phyloP scores from a whole-genome alignment of 2,329 filamentous ascomycete genomes.

The Aspergillus ochraceoroseus region DNA sequence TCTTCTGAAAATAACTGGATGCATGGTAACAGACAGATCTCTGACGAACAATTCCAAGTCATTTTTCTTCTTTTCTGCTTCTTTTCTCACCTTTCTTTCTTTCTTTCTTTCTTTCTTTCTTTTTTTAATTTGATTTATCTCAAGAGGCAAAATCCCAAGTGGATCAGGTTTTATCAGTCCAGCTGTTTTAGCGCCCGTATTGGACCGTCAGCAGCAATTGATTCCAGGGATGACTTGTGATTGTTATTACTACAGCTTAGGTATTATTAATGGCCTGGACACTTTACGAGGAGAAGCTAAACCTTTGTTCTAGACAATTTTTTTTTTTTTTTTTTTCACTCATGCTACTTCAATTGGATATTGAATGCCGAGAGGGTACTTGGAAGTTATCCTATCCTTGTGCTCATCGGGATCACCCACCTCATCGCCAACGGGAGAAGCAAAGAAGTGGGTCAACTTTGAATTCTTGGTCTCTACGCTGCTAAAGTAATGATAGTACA shows the following conservation, averaged over 20 bases:
- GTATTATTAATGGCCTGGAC: neutral
- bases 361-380: no score
- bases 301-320: no score
- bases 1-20: conserved; percentile 19
- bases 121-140: conserved; percentile 1
- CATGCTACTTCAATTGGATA: no score
- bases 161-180: conserved; percentile 12
- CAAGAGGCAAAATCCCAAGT: conserved; percentile 16
- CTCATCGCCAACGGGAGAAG: neutral
- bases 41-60: neutral
- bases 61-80: conserved; percentile 1
- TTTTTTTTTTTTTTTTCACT: no score
- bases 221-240: conserved; percentile 2
- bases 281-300: neutral
- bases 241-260: no score
- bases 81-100: neutral
- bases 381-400: no score
- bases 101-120: neutral
- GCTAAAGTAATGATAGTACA: no score
- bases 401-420: no score
- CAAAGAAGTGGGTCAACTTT: no score
- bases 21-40: conserved; percentile 1
- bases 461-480: neutral
- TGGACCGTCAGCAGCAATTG: conserved; percentile 10
- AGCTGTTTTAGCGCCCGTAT: conserved; percentile 23